A percentile compares a stretch with the other conserved stretches of the same genome.
Evolutionary conservation across 441 rosid genomes (phyloP).

Genomic region (Melastoma candidum): DNA sequence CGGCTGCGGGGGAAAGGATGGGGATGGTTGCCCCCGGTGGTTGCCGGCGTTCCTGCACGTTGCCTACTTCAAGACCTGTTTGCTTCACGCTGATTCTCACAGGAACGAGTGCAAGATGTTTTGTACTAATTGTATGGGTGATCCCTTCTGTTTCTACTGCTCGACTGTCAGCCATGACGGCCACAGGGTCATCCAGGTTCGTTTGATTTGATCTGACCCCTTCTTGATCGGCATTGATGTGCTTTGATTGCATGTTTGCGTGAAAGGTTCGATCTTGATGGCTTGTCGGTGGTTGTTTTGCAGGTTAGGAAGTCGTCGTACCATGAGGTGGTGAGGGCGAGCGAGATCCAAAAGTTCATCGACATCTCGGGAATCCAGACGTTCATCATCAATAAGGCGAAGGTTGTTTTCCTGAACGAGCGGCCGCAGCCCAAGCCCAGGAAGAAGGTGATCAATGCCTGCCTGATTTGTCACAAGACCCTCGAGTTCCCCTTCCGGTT

Average conservation of each 20-base stretch:
- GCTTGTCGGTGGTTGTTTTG: not conserved
- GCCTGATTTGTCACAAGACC: constrained; percentile 63
- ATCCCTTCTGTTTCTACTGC: constrained; percentile 64
- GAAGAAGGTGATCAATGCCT: constrained; percentile 83
- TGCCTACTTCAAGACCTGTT: constrained; percentile 53
- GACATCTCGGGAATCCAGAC: constrained; percentile 76
- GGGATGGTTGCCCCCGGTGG: constrained; percentile 55
- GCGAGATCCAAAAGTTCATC: constrained; percentile 68
- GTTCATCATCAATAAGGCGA: constrained; percentile 80
- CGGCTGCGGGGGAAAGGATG: not conserved
- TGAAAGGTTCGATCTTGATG: too few species aligned
- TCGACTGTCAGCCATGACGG: constrained; percentile 33
- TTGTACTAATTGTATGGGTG: constrained; percentile 57
- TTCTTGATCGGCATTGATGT: too few species aligned
- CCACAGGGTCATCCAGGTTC: constrained; percentile 64
- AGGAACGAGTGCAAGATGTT: constrained; percentile 80
- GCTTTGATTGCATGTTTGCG: too few species aligned
- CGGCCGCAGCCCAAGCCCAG: constrained; percentile 85
- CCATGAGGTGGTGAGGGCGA: constrained; percentile 75
- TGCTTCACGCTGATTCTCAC: constrained; percentile 41
- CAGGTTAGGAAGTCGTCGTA: constrained; percentile 87
- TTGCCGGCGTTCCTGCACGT: constrained; percentile 53
- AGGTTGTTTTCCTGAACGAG: constrained; percentile 70
- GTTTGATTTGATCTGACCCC: not conserved
- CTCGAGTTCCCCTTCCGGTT: constrained; percentile 82